phyloP scores from a whole-genome alignment of 257 asterid species.

The Ligustrum vulgare region DNA sequence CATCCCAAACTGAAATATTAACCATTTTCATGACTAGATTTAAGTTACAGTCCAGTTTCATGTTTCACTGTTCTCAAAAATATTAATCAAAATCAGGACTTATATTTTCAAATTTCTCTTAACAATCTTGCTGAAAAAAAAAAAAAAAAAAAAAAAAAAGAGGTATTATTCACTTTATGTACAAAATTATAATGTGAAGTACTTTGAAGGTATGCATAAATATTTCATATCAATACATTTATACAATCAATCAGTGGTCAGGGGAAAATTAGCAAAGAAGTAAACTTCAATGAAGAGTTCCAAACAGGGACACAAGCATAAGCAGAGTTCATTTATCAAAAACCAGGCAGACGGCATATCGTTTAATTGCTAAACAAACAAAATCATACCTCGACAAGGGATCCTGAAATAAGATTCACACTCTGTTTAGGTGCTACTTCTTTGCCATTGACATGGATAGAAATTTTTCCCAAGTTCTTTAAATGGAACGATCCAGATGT shows the following conservation, averaged over 20 bases:
- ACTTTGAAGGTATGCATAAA: background rate
- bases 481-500: constrained; percentile 47
- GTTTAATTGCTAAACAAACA: background rate
- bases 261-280: background rate
- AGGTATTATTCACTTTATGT: background rate
- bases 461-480: constrained; percentile 54
- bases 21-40: background rate
- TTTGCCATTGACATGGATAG: constrained; percentile 48
- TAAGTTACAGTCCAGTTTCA: background rate
- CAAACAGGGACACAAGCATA: background rate
- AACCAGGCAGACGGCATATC: background rate
- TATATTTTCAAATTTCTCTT: background rate
- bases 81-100: background rate
- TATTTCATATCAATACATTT: background rate
- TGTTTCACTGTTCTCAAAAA: background rate
- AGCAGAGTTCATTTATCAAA: background rate
- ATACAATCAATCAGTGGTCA: background rate
- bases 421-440: constrained; percentile 36
- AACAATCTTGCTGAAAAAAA: background rate
- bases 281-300: background rate
- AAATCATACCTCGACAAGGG: constrained; percentile 58
- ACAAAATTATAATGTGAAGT: background rate
- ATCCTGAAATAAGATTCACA: constrained; percentile 47
- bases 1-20: background rate
- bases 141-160: background rate